Base-by-base conservation (phyloP, 805 yeast genomes). In the Candida maesae region DNA sequence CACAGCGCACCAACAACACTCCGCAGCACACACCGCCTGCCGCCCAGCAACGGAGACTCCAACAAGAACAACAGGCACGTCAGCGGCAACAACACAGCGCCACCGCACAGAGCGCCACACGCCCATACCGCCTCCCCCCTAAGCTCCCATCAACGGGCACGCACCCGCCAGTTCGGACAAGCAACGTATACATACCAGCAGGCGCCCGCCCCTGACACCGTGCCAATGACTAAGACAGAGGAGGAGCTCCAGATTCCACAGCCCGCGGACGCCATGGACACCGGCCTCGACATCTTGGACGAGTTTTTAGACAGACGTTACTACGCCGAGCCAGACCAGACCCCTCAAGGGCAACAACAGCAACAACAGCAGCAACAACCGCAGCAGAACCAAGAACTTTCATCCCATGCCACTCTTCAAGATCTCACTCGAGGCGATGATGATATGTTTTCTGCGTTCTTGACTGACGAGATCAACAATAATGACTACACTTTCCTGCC, bases 231-330 rank as follows among this genome's bases (percentile, higher is more conserved):
- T n/a, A n/a, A n/a, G n/a, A n/a, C n/a, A n/a, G n/a, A n/a, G n/a
- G n/a, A n/a, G n/a, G n/a, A n/a, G n/a, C n/a, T 21, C 27, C 20
- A 23, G 15, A 17, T 16, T 31, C 15, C 33, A 17, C 16, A 19
- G 15, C 6, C 17, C 31, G 18, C 23, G 33, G 30, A n/a, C 33
- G 18, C 33, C 34, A 20, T 13, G n/a, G n/a, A n/a, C n/a, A n/a
- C n/a, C n/a, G n/a, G 44, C 35, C 24, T 47, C 6, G 82, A 78
- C 45, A 66, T 78, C 26, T 54, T 79, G 33, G 81, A 76, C 50
- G 84, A 79, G 45, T 56, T 56, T 39, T 24, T 56, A 19, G 60
- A 56, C 40, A 51, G 46, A 34, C 47, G 60, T 9, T 36, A 55
- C 10, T 56, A 55, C 20, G 59, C 53, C 3, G 57, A 53, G 17